These are phyloP conservation scores for Stipa capillata DNA, from an alignment of 176 grass and related monocot species.

Conservation along the genomic window DNA sequence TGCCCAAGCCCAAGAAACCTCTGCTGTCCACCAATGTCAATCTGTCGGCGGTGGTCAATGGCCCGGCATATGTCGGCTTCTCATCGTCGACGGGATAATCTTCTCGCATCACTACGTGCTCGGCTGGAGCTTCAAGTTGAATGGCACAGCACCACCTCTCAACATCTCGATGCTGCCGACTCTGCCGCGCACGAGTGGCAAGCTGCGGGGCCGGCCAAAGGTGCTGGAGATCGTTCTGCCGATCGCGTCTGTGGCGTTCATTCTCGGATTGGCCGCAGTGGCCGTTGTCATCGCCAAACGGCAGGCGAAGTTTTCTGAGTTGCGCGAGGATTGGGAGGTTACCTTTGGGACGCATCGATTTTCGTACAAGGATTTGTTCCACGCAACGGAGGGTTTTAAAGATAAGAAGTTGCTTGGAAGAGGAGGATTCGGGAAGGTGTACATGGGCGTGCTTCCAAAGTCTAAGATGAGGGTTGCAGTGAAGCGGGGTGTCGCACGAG, in stretches of 20 bases:
- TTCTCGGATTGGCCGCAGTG: background rate
- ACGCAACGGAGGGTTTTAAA: constrained; percentile 42
- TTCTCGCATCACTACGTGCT: constrained; percentile 34
- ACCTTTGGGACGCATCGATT: constrained; percentile 35
- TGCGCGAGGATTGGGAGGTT: constrained; percentile 44
- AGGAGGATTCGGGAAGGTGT: constrained; percentile 49
- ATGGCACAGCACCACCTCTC: constrained; percentile 16
- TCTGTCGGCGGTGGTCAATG: constrained; percentile 16
- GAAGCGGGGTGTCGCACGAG: constrained; percentile 29
- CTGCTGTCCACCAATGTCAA: constrained; percentile 10
- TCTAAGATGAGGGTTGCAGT: constrained; percentile 19
- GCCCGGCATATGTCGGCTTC: constrained; percentile 35
- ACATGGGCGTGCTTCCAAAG: constrained; percentile 23
- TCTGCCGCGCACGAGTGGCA: background rate
- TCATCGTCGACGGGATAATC: constrained; percentile 25
- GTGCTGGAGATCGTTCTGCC: background rate
- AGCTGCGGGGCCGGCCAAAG: background rate
- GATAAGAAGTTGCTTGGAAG: constrained; percentile 27
- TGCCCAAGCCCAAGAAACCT: constrained; percentile 20
- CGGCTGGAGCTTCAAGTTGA: constrained; percentile 49
- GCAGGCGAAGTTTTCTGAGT: constrained; percentile 20
- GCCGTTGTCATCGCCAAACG: background rate
- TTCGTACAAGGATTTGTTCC: constrained; percentile 37
- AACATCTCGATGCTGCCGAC: constrained; percentile 18
- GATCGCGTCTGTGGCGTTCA: background rate